Evolutionary conservation across 192 early-diverging fungal genomes (phyloP).

Genomic region (Gaertneriomyces semiglobifer): DNA sequence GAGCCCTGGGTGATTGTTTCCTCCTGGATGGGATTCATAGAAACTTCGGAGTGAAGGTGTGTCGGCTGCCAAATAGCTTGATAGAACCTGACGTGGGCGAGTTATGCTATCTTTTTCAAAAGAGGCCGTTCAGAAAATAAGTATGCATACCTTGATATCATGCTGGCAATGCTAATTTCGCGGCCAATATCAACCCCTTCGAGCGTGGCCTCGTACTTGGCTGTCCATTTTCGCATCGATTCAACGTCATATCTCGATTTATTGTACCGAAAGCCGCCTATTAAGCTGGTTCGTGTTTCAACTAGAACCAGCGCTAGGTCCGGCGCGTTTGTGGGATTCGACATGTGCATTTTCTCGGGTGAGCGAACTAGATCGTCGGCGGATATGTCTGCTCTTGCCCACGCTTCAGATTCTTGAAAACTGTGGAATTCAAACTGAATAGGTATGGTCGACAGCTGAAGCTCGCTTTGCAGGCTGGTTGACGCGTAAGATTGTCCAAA

Average conservation of each 20-base stretch:
- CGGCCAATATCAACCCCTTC: conserved; percentile 44
- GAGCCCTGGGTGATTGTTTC: neutral
- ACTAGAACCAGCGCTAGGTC: conserved; percentile 48
- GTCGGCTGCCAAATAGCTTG: conserved; percentile 11
- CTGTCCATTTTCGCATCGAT: conserved; percentile 46
- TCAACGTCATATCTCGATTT: conserved; percentile 41
- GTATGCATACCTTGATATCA: conserved; percentile 49
- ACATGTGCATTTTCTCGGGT: conserved; percentile 18
- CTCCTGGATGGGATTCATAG: neutral
- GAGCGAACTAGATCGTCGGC: conserved; percentile 26
- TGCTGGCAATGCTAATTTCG: conserved; percentile 36
- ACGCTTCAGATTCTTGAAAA: conserved; percentile 31
- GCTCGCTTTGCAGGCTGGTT: conserved; percentile 11
- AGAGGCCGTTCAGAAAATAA: neutral
- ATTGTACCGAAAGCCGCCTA: conserved; percentile 39
- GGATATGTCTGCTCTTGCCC: conserved; percentile 28
- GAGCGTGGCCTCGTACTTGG: conserved; percentile 44
- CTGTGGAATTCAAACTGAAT: conserved; percentile 48
- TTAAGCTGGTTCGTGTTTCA: conserved; percentile 34
- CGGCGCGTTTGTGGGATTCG: conserved; percentile 26
- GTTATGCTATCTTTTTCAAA: neutral
- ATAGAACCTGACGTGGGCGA: conserved; percentile 13
- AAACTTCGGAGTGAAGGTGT: neutral
- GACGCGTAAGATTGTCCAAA: conserved; percentile 34
- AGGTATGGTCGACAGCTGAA: conserved; percentile 25